These are phyloP conservation scores for Apiospora sp. DNA, from an alignment of 2,329 filamentous ascomycete genomes.

Conservation along the genomic window DNA sequence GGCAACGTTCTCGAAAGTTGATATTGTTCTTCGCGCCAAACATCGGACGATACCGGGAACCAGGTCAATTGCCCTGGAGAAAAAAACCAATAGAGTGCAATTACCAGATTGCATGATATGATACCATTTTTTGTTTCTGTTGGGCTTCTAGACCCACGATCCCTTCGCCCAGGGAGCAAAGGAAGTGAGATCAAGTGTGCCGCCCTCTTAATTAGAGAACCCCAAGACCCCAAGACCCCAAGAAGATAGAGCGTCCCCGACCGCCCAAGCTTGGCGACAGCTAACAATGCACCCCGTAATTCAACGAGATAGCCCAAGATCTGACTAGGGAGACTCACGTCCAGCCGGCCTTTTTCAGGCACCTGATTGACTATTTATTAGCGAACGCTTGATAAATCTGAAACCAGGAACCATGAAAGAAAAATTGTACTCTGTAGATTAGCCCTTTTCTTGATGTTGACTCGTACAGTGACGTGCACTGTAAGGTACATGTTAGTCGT, in stretches of 20 bases:
- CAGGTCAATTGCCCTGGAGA: background rate
- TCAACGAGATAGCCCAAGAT: background rate
- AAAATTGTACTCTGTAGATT: background rate
- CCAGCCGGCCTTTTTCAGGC: background rate
- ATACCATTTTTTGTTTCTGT: background rate
- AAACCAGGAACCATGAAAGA: background rate
- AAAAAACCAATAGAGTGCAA: background rate
- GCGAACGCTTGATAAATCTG: background rate
- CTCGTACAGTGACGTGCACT: background rate
- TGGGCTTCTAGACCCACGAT: conserved; percentile 10
- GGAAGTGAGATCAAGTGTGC: background rate
- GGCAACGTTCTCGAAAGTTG: conserved; percentile 7
- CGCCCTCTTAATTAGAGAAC: background rate
- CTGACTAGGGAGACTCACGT: background rate
- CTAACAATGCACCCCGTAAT: conserved; percentile 4
- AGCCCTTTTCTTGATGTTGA: background rate
- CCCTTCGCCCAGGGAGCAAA: background rate
- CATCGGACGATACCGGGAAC: conserved; percentile 18
- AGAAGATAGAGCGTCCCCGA: background rate
- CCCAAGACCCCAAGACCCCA: background rate
- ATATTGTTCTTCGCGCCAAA: conserved; percentile 17
- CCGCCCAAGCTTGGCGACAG: background rate
- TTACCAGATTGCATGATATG: background rate
- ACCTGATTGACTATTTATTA: background rate
- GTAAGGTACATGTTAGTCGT: background rate